Evolutionary conservation across 352 stramenopile species (phyloP).

Genomic region (Phytophthora multivora): DNA sequence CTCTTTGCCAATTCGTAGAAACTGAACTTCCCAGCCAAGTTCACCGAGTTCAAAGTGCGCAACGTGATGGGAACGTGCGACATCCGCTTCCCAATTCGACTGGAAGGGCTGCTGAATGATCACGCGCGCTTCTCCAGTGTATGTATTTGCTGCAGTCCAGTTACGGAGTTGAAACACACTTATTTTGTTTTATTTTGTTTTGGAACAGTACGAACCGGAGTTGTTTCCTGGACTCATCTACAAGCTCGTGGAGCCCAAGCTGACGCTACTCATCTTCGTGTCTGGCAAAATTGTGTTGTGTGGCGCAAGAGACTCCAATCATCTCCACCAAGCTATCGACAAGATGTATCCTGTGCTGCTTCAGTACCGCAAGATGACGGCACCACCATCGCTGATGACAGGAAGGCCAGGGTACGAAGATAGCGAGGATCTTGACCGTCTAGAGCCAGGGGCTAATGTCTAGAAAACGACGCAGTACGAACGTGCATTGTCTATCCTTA

Average conservation of each 20-base stretch:
- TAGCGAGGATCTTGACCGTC: slow-evolving; percentile 63
- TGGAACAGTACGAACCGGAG: slow-evolving; percentile 99
- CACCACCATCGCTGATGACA: slow-evolving; percentile 69
- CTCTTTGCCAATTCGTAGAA: slow-evolving; percentile 49
- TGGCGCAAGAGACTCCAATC: slow-evolving; percentile 80
- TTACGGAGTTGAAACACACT: slow-evolving; percentile 57
- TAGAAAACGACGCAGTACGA: slow-evolving; percentile 37
- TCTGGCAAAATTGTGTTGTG: slow-evolving; percentile 99
- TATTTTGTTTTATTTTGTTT: slow-evolving; percentile 87
- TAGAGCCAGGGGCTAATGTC: slow-evolving; percentile 64
- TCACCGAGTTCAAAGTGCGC: slow-evolving; percentile 93
- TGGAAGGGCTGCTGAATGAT: slow-evolving; percentile 98
- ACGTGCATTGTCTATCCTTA: slow-evolving; percentile 31
- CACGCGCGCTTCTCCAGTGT: slow-evolving; percentile 95
- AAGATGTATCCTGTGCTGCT: slow-evolving; percentile 75
- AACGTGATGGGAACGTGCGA: slow-evolving; percentile 99
- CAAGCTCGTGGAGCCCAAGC: slow-evolving; percentile 95
- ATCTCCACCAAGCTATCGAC: slow-evolving; percentile 65
- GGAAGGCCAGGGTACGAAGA: slow-evolving; percentile 73
- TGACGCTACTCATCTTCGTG: slow-evolving; percentile 99
- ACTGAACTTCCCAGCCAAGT: slow-evolving; percentile 87
- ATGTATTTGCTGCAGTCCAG: slow-evolving; percentile 27
- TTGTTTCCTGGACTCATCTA: slow-evolving; percentile 99
- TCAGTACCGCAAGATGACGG: slow-evolving; percentile 79
- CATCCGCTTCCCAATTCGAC: slow-evolving; percentile 97